phyloP scores from a whole-genome alignment of 1,139 yeast genomes.

The Spencermartinsiella ligniputridi region DNA sequence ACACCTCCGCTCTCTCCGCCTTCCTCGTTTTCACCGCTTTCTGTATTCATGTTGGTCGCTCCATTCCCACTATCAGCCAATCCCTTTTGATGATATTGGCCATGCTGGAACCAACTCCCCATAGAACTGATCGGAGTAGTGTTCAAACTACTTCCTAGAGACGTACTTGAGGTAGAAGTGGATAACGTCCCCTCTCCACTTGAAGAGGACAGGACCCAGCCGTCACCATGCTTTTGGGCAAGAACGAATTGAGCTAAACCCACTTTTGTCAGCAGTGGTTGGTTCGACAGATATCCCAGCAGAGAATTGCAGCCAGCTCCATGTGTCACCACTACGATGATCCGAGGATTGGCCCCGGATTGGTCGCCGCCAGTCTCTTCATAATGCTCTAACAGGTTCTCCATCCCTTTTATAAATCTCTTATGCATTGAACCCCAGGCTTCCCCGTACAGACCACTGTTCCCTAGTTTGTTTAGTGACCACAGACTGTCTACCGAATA shows the following conservation, averaged over 20 bases:
- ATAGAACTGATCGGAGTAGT: not conserved
- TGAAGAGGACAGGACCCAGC: not conserved
- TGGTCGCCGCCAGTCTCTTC: slow-evolving; percentile 7
- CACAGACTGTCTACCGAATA: slow-evolving; percentile 21
- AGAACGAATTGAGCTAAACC: slow-evolving; percentile 32
- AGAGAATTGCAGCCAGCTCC: slow-evolving; percentile 40
- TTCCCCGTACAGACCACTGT: slow-evolving; percentile 37
- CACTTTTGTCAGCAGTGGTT: slow-evolving; percentile 32
- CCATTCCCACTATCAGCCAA: not conserved
- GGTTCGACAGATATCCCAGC: slow-evolving; percentile 30
- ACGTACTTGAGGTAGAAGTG: not conserved
- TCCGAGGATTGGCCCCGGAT: slow-evolving; percentile 9
- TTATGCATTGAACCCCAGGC: slow-evolving; percentile 36
- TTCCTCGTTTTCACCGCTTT: not conserved
- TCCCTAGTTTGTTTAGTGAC: slow-evolving; percentile 31
- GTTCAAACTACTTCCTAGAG: not conserved
- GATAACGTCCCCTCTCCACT: not conserved
- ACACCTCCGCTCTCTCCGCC: not conserved
- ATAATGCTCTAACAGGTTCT: slow-evolving; percentile 24
- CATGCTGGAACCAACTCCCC: not conserved
- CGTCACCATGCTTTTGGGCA: slow-evolving; percentile 7
- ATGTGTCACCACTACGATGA: slow-evolving; percentile 36
- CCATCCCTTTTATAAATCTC: slow-evolving; percentile 31
- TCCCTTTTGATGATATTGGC: not conserved
- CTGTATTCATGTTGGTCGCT: not conserved